Percentiles rank a stretch among this genome's conserved stretches.
These are phyloP conservation scores for Aspergillus sp. DNA, from an alignment of 2,329 filamentous ascomycete species.

Conservation along the genomic window DNA sequence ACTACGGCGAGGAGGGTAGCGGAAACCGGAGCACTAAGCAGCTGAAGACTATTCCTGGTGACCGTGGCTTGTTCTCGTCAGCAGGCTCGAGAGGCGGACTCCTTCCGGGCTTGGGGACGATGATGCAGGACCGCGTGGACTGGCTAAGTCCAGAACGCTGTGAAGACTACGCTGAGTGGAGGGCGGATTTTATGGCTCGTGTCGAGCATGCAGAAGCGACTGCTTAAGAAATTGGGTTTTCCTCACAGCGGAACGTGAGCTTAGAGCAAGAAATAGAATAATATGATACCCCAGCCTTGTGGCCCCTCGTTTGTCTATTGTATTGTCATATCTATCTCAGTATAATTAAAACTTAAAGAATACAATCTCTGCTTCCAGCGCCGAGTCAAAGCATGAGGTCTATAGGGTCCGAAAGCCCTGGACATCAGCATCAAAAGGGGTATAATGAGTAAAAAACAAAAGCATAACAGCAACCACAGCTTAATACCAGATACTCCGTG, in stretches of 20 bases:
- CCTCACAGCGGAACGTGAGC: neutral
- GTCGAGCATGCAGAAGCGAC: constrained; percentile 35
- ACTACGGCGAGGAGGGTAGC: constrained; percentile 37
- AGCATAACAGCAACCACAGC: neutral
- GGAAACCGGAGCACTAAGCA: constrained; percentile 27
- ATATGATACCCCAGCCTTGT: constrained; percentile 13
- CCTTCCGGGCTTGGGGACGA: constrained; percentile 49
- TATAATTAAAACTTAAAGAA: constrained; percentile 1
- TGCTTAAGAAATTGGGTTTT: neutral
- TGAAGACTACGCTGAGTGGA: constrained; percentile 46
- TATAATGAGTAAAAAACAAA: neutral
- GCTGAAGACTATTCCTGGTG: constrained; percentile 17
- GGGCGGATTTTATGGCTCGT: constrained; percentile 40
- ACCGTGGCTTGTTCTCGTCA: constrained; percentile 12
- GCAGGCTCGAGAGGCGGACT: constrained; percentile 35
- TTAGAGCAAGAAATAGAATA: neutral
- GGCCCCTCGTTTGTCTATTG: neutral
- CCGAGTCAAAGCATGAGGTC: constrained; percentile 5
- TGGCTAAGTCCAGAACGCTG: constrained; percentile 47
- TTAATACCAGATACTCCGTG: constrained; percentile 91
- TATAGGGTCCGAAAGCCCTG: constrained; percentile 9
- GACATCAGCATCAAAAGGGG: neutral
- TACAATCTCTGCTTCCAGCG: constrained; percentile 13
- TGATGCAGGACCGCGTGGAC: constrained; percentile 52
- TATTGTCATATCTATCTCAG: constrained; percentile 1